Base-by-base conservation (phyloP, 768 basidiomycete genomes). In the Amanita phalloides region DNA sequence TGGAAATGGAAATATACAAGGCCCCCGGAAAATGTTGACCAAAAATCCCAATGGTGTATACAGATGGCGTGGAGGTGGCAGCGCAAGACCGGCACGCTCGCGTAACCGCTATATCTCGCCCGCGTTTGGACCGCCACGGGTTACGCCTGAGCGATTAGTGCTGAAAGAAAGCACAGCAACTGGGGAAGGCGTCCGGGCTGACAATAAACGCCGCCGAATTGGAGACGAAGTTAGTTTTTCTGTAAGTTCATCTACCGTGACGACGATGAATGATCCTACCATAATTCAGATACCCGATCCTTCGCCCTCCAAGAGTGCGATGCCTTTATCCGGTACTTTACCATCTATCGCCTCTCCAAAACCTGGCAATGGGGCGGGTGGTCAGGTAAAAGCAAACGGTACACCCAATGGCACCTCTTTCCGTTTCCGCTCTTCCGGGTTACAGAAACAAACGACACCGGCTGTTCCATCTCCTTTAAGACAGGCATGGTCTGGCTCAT, bases 1-100 rank as follows among this genome's bases (percentile, higher is more conserved):
- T 64, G 26, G 57, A 57, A 43, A 50, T 62, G 51, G 49, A 54
- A 13, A 55, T 59, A 21, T 56, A 57, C 57, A 70, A 17, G 61
- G 73, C 13, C 71, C 79, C 4, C 73, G 73, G 14, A 81, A 75
- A 60, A 80, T 74, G 8, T 67, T 90, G 6, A 61, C 73, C 20
- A 78, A 69, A 61, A 90, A 90, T 58, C 87, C 87, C 0, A 90
- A 90, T 60, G 87, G 87, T 20, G 60, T 68, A 32, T 84, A 84
- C 64, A 73, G 74, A 45, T 88, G 83, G 82, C 76, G 81, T 56
- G 88, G 87, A n/a, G 82, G 71, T 30, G 86, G 86, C 39, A 87
- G 84, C 57, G 79, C 87, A 10, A 81, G 75, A 58, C 68, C 72
- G 17, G 49, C 58, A 21, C 70, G 62, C 35, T 61, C 65, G 49